Conservation (phyloP, 2,329 filamentous ascomycete species). For the Diaporthe australafricana region DNA sequence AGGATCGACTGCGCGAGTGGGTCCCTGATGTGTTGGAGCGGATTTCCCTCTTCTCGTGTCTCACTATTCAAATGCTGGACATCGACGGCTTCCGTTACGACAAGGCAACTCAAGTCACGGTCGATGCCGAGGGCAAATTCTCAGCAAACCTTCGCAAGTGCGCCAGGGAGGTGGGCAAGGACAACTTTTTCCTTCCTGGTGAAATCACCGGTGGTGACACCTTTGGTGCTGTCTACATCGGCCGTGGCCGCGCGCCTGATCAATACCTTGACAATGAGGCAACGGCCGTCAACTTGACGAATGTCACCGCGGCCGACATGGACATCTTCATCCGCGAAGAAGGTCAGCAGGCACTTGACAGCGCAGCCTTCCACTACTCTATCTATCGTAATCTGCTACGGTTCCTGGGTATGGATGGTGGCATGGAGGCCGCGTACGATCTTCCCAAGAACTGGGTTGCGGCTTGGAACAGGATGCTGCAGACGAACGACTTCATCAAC, state of each 20-base stretch:
- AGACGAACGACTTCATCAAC: constrained; percentile 70
- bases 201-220: constrained; percentile 73
- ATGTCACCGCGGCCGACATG: constrained; percentile 32
- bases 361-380: constrained; percentile 55
- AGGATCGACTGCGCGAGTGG: constrained; percentile 75
- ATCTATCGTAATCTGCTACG: constrained; percentile 46
- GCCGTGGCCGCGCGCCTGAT: constrained; percentile 63
- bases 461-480: constrained; percentile 66
- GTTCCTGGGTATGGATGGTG: constrained; percentile 48
- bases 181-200: constrained; percentile 73
- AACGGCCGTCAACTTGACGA: constrained; percentile 38
- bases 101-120: constrained; percentile 69
- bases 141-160: constrained; percentile 67
- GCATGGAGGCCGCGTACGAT: constrained; percentile 47
- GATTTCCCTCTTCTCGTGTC: constrained; percentile 70
- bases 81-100: constrained; percentile 75
- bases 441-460: constrained; percentile 53
- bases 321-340: constrained; percentile 66
- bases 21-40: constrained; percentile 66
- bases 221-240: constrained; percentile 69
- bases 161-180: constrained; percentile 65
- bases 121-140: constrained; percentile 69
- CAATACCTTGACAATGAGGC: constrained; percentile 38
- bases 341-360: constrained; percentile 58
- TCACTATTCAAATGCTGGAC: constrained; percentile 70